These are phyloP conservation scores for Coemansia sp. DNA, from an alignment of 192 early-diverging fungal genomes.

Conservation along the genomic window DNA sequence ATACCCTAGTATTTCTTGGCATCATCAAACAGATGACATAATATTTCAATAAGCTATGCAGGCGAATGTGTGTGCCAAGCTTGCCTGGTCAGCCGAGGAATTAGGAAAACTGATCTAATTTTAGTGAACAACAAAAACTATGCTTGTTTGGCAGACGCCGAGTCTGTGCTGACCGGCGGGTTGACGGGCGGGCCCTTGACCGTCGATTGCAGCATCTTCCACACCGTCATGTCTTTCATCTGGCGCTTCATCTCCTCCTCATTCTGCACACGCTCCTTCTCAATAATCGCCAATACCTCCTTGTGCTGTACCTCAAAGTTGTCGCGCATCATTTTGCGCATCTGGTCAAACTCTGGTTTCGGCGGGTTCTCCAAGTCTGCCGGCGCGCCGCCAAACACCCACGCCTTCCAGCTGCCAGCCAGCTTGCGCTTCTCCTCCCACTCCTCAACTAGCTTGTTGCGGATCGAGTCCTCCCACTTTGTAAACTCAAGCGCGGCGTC, in stretches of 20 bases:
- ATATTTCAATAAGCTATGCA: too few relatives aligned
- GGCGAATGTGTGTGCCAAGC: background rate
- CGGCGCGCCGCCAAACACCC: conserved; percentile 45
- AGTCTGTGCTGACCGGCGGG: background rate
- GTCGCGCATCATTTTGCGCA: conserved; percentile 59
- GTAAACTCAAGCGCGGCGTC: conserved; percentile 70
- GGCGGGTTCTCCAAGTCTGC: conserved; percentile 60
- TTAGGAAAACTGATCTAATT: background rate
- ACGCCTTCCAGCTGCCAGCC: conserved; percentile 57
- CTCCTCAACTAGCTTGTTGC: conserved; percentile 58
- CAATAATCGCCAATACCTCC: conserved; percentile 64
- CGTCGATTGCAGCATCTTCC: conserved; percentile 69
- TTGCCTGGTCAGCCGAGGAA: background rate
- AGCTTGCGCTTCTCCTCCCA: conserved; percentile 67
- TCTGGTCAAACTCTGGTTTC: conserved; percentile 61
- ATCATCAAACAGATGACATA: background rate
- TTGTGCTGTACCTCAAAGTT: conserved; percentile 68
- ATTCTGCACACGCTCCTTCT: conserved; percentile 67
- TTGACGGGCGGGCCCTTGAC: conserved; percentile 10
- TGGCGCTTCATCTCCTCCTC: conserved; percentile 69
- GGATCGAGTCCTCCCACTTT: conserved; percentile 66
- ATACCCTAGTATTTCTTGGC: background rate
- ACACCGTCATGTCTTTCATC: conserved; percentile 90
- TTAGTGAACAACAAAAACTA: background rate
- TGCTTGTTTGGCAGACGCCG: background rate